Conservation (phyloP, 2,329 filamentous ascomycete species). For the Colletotrichum phormii region DNA sequence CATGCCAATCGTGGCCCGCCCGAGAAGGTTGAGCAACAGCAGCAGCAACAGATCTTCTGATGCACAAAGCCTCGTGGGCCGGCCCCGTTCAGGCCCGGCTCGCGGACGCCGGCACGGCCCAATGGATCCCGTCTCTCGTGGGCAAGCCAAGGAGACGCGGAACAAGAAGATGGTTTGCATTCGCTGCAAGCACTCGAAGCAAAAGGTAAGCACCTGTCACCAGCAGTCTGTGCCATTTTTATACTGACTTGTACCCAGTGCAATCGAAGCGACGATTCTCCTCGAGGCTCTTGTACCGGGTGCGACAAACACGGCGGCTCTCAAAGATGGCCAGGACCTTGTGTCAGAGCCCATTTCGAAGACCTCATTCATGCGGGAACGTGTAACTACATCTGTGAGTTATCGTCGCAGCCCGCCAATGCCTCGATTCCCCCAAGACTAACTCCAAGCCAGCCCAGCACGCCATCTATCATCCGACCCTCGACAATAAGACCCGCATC, state of each 20-base stretch:
- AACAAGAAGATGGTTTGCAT: slow-evolving; percentile 38
- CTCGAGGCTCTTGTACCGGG: slow-evolving; percentile 23
- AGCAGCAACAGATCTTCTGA: not conserved
- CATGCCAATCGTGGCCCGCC: slow-evolving; percentile 6
- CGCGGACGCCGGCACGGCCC: slow-evolving; percentile 33
- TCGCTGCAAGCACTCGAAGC: slow-evolving; percentile 35
- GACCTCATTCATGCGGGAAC: slow-evolving; percentile 56
- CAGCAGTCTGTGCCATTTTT: not conserved
- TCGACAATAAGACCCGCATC: slow-evolving; percentile 47
- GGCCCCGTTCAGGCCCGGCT: not conserved
- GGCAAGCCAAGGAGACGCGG: slow-evolving; percentile 31
- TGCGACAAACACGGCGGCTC: slow-evolving; percentile 26
- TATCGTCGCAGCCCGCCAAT: not conserved
- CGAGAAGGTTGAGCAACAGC: not conserved
- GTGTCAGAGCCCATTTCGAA: slow-evolving; percentile 55
- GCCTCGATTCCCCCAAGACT: not conserved
- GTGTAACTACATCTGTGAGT: slow-evolving; percentile 57
- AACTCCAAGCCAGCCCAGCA: slow-evolving; percentile 49
- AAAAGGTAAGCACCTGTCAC: not conserved
- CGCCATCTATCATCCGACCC: slow-evolving; percentile 53
- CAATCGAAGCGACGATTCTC: slow-evolving; percentile 6
- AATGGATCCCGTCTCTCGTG: slow-evolving; percentile 25
- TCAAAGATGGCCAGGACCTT: slow-evolving; percentile 43
- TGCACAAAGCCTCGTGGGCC: not conserved
- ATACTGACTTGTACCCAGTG: slow-evolving; percentile 12